Conservation (phyloP, 441 rosid species). For the Erodium texanum region DNA sequence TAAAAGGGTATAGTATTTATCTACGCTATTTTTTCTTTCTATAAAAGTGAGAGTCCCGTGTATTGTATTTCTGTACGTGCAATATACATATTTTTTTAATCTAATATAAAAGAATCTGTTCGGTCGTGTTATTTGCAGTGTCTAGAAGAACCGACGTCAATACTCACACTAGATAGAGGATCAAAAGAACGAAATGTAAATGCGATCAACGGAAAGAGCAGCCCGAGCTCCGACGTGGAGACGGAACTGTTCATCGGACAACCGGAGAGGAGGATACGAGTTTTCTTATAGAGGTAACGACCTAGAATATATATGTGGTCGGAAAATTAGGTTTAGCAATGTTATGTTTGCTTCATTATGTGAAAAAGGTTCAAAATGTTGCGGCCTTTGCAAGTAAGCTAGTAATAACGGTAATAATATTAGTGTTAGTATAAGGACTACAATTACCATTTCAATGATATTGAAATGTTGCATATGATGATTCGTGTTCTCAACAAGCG, state of each 20-base stretch:
- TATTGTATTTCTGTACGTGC: too few species aligned
- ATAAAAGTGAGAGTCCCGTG: too few species aligned
- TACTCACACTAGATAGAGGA: constrained; percentile 5
- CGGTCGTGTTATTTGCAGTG: constrained; percentile 29
- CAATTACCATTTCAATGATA: background rate
- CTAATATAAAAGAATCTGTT: too few species aligned
- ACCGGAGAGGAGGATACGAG: constrained; percentile 39
- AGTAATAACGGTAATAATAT: background rate
- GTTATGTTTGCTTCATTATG: too few species aligned
- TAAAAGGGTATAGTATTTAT: too few species aligned
- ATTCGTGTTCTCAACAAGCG: too few species aligned
- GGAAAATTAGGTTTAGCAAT: too few species aligned
- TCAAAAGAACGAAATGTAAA: constrained; percentile 18
- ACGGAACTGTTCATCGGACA: constrained; percentile 75
- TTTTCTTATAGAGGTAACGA: background rate
- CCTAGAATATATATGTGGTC: background rate
- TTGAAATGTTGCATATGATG: background rate
- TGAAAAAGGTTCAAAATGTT: background rate
- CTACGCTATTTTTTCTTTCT: too few species aligned
- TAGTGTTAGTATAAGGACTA: background rate
- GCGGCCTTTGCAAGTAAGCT: background rate
- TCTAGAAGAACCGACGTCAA: constrained; percentile 9
- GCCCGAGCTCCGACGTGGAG: constrained; percentile 70
- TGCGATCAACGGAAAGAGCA: constrained; percentile 28
- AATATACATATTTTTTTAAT: too few species aligned